Evolutionary conservation across 2,329 filamentous ascomycete genomes (phyloP).

Genomic region (Leptographium galeiforme): DNA sequence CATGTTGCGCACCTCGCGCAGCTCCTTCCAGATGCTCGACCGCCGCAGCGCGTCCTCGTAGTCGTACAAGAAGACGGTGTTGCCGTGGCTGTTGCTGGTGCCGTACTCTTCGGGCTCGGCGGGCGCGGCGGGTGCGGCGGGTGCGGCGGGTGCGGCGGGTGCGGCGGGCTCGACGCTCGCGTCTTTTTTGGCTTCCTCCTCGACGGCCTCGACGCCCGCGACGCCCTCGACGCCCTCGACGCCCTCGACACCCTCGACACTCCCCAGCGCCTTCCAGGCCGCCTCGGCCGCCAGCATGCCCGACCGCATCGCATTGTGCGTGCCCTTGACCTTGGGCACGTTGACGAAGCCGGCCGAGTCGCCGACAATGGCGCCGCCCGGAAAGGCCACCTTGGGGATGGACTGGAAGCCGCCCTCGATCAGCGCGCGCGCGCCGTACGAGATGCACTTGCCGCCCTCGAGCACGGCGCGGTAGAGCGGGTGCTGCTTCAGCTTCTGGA

Average conservation of each 20-base stretch:
- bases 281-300: conserved; percentile 94
- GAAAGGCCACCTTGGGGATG: conserved; percentile 93
- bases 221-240: too few species aligned
- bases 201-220: neutral
- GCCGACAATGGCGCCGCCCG: conserved; percentile 86
- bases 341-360: conserved; percentile 96
- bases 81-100: neutral
- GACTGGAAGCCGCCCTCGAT: conserved; percentile 96
- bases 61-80: conserved; percentile 77
- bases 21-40: conserved; percentile 84
- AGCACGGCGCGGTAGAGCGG: conserved; percentile 76
- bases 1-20: conserved; percentile 94
- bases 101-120: neutral
- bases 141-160: neutral
- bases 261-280: conserved; percentile 61
- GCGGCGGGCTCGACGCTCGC: neutral
- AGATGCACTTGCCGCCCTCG: conserved; percentile 96
- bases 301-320: conserved; percentile 93
- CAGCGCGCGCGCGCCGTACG: conserved; percentile 82
- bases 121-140: neutral
- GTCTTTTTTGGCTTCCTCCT: neutral
- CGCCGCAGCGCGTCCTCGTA: conserved; percentile 83
- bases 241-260: conserved; percentile 14
- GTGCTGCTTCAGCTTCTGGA: conserved; percentile 97
- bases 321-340: conserved; percentile 96